Base-by-base conservation (phyloP, 129 eudicot genomes). In the Arctium minus region DNA sequence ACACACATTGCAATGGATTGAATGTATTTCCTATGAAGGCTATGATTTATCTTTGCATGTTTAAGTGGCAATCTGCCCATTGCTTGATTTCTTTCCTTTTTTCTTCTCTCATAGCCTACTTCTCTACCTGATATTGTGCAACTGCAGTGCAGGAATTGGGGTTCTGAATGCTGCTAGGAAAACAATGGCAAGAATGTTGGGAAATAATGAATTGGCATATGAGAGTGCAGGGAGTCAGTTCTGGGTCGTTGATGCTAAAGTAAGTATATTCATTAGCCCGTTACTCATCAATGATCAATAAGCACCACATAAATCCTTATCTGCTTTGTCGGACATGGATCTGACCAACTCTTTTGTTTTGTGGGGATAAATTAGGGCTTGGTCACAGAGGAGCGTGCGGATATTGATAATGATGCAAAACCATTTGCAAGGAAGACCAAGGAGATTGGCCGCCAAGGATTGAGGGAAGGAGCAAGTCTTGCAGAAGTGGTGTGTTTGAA, bases 231-330 rank as follows among this genome's bases (percentile, higher is more conserved):
- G 93, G 76, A 90, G 97, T 81, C 99, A 96, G 83, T 96, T 96
- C 74, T 96, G 99, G 99, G 99, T 96, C 6, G 99, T 96, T 86
- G 99, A 96, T 90, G 99, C 97, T 77, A 89, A 96, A 73, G 99
- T 93, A 82, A 88, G 97, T 74, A 18, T 48, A 31, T 50, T 75
- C 12, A 46, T 74, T 33, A 42, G 75, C 71, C 62, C 2, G 32
- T 36, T 70, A 13, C 3, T 75, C 44, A 76, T 48, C 33, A 48
- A 29, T 8, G 9, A 83, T 39, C 10, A 29, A 31, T 60, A 72
- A 6, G 74, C 42, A 56, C 69, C 56, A 32, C 29, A 42, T 1
- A 46, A 68, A 79, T 79, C 46, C 39, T 79, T 71, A 22, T 11
- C 53, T 60, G 72, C 15, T 60, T 56, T 77, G 6, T 77, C 36